Base-by-base conservation (phyloP, 2,329 filamentous ascomycete genomes). In the Simplicillium aogashimaense region DNA sequence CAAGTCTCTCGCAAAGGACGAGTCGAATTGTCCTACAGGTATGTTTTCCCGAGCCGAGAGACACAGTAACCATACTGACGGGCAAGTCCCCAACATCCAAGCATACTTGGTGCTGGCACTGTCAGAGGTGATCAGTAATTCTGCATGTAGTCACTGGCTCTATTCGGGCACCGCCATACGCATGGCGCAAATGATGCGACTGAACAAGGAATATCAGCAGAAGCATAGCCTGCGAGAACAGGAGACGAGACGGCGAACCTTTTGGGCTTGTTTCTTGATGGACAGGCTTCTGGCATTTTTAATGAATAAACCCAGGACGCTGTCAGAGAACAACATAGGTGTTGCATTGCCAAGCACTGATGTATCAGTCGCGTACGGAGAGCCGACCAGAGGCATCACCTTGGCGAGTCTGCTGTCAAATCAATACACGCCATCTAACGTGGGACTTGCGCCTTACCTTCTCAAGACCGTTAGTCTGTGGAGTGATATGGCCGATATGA, bases 171-270 rank as follows among this genome's bases (percentile, higher is more conserved):
- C 41, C 6, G 50, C 50, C 2, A 50, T 53, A 16, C 43, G 49
- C 16, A 52, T 53, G 50, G 50, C 50, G 4, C 43, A 53, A 25
- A 48, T 51, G 12, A 49, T 52, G 45, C 49, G 49, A 8, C 43
- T 53, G 10, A 52, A 52, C 37, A 47, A 50, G 15, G 47, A 52
- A 13, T 52, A 47, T 13, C 50, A 52, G 32, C 46, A 50, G 34
- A 43, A 41, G 20, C 50, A 52, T 38, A 45, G 39, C 29, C 38
- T 48, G n/a, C 39, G 39, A 8, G 46, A 51, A n/a, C 49, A 52
- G 29, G 53, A 52, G 31, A 47, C 54, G 5, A 47, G 52, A 3
- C 37, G 50, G 5, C 49, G 52, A 8, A 54, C 52, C 10, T 53
- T 51, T 20, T 54, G 53, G 53, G 51, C 50, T 29, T 55, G 50